These are phyloP conservation scores for Fusarium marasasianum DNA, from an alignment of 2,329 filamentous ascomycete genomes.

Conservation along the genomic window DNA sequence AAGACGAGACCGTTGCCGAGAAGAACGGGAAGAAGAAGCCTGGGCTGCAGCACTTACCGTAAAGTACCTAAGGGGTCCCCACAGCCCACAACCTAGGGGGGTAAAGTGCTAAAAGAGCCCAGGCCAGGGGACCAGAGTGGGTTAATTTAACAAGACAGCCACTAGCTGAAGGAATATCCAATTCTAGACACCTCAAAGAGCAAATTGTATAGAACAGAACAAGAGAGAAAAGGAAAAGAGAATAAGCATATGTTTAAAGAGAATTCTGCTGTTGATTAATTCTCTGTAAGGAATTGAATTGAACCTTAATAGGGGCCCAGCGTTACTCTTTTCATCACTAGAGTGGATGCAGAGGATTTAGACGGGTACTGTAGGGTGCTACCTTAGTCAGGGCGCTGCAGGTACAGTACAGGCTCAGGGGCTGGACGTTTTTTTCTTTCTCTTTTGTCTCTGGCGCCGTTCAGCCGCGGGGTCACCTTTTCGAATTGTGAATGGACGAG, in stretches of 20 bases:
- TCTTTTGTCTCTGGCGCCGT: conserved; percentile 18
- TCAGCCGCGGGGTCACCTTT: conserved; percentile 24
- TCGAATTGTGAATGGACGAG: not conserved
- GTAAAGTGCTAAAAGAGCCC: not conserved
- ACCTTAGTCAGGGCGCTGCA: conserved; percentile 12
- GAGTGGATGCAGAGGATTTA: not conserved
- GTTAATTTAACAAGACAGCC: conserved; percentile 27
- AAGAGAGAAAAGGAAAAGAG: not conserved
- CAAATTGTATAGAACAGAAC: not conserved
- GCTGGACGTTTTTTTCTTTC: conserved; percentile 8
- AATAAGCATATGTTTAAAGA: not conserved
- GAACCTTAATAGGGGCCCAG: conserved; percentile 11
- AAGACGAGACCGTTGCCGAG: conserved; percentile 27
- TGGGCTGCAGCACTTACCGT: conserved; percentile 25
- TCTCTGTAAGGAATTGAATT: not conserved
- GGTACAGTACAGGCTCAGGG: conserved; percentile 24
- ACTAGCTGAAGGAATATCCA: not conserved
- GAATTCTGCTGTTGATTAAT: not conserved
- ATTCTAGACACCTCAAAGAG: conserved; percentile 20
- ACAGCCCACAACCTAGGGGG: not conserved
- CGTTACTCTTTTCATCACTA: conserved; percentile 7
- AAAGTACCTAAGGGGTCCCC: conserved; percentile 25
- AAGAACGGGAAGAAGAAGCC: conserved; percentile 3
- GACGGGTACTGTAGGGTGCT: not conserved
- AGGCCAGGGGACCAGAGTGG: conserved; percentile 20